Base-by-base conservation (phyloP, 306 rosid genomes). In the Cucumis melo region DNA sequence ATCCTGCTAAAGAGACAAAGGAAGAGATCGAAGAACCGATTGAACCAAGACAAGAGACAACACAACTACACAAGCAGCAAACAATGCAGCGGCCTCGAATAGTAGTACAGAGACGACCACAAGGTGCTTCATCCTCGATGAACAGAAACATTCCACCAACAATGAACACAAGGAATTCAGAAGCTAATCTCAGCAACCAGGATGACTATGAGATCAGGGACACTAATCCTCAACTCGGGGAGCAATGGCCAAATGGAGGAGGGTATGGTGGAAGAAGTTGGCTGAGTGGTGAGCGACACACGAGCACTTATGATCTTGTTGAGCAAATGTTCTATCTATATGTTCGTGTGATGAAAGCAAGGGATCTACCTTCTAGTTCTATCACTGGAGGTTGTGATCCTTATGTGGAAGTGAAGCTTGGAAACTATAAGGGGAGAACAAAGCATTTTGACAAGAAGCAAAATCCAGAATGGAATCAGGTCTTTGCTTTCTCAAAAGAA, bases 381-480 rank as follows among this genome's bases (percentile, higher is more conserved):
- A 81, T 91, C 60, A 86, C 93, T 1, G 90, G 88, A 50, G 89
- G 89, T 46, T 87, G 93, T 75, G 98, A 94, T 85, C 97, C 98
- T 77, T 93, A 93, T 1, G 97, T 88, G 80, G 98, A 93, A 76
- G 97, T 93, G 36, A 91, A 87, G 81, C 77, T 93, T 48, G 98
- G 98, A 41, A 93, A 93, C 83, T 93, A 89, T 41, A 93, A 86
- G 79, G 98, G 98, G 66, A 87, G 89, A 82, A 94, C 98, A 42
- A 89, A 20, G 82, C 92, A 90, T 36, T 77, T 88, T 11, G 98
- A 94, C 79, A 90, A 83, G 83, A 94, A 86, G 81, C 66, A 77
- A 59, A 91, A 88, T 48, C 98, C 98, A 5, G 97, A 94, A 82
- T 91, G 98, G 97, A 91, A 94, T 81, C 97, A 94, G 78, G 97